A percentile compares a stretch with the other conserved stretches of the same genome.
These are phyloP conservation scores for Paramecium caudatum DNA, from an alignment of 73 alveolate species.

Conservation along the genomic window DNA sequence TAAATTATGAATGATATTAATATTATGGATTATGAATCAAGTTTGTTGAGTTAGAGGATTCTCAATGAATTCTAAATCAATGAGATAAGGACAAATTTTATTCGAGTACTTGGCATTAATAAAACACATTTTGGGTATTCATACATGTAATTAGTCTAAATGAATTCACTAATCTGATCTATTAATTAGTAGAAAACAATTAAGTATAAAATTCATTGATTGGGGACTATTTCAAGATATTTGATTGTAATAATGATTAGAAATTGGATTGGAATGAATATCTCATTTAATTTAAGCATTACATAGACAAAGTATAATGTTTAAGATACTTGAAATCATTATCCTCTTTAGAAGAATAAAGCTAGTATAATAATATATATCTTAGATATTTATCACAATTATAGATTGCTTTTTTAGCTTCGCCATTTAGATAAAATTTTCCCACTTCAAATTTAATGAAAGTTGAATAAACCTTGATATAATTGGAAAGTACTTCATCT, in stretches of 20 bases:
- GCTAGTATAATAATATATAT: neutral
- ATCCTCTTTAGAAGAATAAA: conserved; percentile 23
- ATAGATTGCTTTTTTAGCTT: conserved; percentile 44
- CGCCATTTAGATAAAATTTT: conserved; percentile 11
- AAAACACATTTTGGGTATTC: conserved; percentile 45
- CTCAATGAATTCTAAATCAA: conserved; percentile 12
- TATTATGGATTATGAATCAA: conserved; percentile 26
- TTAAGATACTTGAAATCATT: conserved; percentile 12
- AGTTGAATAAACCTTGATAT: neutral
- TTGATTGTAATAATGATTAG: neutral
- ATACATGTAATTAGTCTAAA: neutral
- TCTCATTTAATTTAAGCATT: neutral
- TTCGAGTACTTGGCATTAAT: neutral
- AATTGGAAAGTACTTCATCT: neutral
- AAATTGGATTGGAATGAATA: conserved; percentile 48
- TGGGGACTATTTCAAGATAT: neutral
- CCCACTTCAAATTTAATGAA: conserved; percentile 6
- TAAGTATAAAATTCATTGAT: neutral
- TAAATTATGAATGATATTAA: conserved; percentile 56
- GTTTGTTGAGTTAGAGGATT: neutral
- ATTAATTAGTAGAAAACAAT: conserved; percentile 8
- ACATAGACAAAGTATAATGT: neutral
- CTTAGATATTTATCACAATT: conserved; percentile 6
- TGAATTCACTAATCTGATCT: conserved; percentile 21
- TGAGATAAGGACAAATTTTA: conserved; percentile 5